Evolutionary conservation across 768 basidiomycete genomes (phyloP), one percentile per base, ranked within the genome.

Genomic region (Trametes punicea): DNA sequence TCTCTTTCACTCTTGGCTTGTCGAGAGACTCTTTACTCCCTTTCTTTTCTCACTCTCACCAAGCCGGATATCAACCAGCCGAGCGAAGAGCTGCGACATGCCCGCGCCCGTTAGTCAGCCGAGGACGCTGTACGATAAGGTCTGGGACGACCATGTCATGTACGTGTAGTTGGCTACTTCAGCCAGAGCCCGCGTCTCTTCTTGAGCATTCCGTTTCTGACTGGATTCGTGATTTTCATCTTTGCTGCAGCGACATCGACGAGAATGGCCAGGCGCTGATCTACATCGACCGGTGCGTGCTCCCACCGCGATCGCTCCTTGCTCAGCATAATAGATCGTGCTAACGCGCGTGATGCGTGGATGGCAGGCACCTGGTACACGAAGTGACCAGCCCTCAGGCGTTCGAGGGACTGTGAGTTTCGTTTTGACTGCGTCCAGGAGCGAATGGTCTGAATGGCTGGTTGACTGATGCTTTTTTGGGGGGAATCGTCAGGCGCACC

Each of bases 131-230:
- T 97, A 98, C 73, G 96, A 98, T 74, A 98, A 98, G 76, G 93
- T 98, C 61, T 97, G 91, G 85, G 93, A 97, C 62, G 93, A 98
- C 70, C 96, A 98, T 74, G 83, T 96, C 67, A 88, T 98, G 84
- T 93, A 65, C 59, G 90, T 64, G 7, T 33, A n/a, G n/a, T n/a
- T n/a, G n/a, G n/a, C n/a, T n/a, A n/a, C n/a, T n/a, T n/a, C n/a
- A n/a, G n/a, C n/a, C n/a, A n/a, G n/a, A n/a, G 34, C 34, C n/a
- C 34, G 34, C 34, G 15, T n/a, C 34, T 36, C 8, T 36, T 13
- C 31, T 31, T 36, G 34, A 4, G n/a, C 6, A 10, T n/a, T 16
- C 13, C 31, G 13, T 7, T 36, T 5, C 15, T 36, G 34, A 36
- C 34, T 7, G 30, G n/a, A n/a, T n/a, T n/a, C n/a, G n/a, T n/a